Evolutionary conservation across 495 filamentous ascomycete genomes (phyloP), one percentile per base, ranked within the genome.

Genomic region (Friedmanniomyces endolithicus): DNA sequence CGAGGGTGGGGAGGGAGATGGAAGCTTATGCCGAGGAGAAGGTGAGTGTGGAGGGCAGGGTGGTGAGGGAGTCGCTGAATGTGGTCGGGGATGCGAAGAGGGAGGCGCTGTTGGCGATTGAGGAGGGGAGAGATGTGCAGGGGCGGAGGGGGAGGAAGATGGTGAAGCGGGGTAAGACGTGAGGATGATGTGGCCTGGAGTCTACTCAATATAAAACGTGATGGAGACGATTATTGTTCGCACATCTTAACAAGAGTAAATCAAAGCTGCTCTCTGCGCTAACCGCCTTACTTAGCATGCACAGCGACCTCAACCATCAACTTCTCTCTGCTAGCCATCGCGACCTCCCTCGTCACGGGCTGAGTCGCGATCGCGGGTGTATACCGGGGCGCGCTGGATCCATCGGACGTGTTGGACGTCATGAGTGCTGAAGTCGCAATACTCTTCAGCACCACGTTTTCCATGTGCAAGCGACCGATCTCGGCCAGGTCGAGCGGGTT

Each of bases 31-130:
- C 73, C 24, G 87, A 98, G 69, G 88, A 95, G 58, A 85, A 85
- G 6, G 90, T 97, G 17, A 96, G 85, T 65, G 69, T 99, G 37
- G 88, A 97, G 72, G 82, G 81, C 2, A 74, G 92, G 53, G 87
- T 99, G 25, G 74, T 92, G 23, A 75, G 85, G 49, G 88, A 89
- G 48, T 78, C 80, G 46, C 69, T 99, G 65, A 95, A 95, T 76
- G 70, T 85, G 41, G 90, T 99, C 12, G 83, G 87, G 12, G 83
- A 88, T 69, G 90, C 88, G 75, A 97, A 95, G 75, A 75, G 90
- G 48, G 85, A 94, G 68, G 94, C 89, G 2, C 61, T 85, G 64
- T 68, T 95, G 52, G 86, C 90, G 70, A 86, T 97, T 66, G 92
- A 95, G 60, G 90, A 97, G 71, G 83, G 85, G 4, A 81, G 84